A percentile compares a stretch with the other conserved stretches of the same genome.
These are phyloP conservation scores for Acacia pycnantha DNA, from an alignment of 331 rosid species.

Conservation along the genomic window DNA sequence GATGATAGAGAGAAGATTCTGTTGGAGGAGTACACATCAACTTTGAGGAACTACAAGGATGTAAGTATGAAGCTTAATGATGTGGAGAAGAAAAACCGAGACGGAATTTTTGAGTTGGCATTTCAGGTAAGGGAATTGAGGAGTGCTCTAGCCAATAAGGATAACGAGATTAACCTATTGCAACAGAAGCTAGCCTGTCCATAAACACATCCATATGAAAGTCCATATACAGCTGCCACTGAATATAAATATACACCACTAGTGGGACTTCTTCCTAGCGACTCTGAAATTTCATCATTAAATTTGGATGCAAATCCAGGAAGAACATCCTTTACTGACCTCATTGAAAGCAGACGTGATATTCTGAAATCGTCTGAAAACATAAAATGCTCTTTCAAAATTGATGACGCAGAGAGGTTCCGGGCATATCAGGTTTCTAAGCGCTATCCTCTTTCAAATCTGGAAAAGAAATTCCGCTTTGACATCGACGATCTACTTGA, in stretches of 20 bases:
- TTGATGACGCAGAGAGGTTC: slow-evolving; percentile 17
- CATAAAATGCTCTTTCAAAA: neutral
- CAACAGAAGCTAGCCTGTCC: slow-evolving; percentile 40
- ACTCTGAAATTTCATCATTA: slow-evolving; percentile 30
- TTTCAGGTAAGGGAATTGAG: slow-evolving; percentile 73
- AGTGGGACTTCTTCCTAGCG: slow-evolving; percentile 33
- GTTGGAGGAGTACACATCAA: slow-evolving; percentile 73
- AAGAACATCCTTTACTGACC: slow-evolving; percentile 31
- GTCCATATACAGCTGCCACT: slow-evolving; percentile 34
- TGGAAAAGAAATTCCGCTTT: slow-evolving; percentile 59
- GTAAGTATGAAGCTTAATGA: slow-evolving; percentile 62
- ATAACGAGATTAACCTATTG: slow-evolving; percentile 55
- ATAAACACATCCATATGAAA: slow-evolving; percentile 39
- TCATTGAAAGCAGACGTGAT: slow-evolving; percentile 8
- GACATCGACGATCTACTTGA: slow-evolving; percentile 65
- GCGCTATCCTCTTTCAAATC: slow-evolving; percentile 36
- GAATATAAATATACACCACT: slow-evolving; percentile 39
- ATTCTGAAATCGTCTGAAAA: slow-evolving; percentile 15
- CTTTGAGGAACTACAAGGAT: slow-evolving; percentile 64
- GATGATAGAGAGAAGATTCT: slow-evolving; percentile 73
- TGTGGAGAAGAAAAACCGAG: slow-evolving; percentile 63
- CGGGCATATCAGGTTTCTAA: slow-evolving; percentile 20
- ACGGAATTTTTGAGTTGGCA: slow-evolving; percentile 61
- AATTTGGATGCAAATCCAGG: slow-evolving; percentile 20
- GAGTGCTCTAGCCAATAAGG: slow-evolving; percentile 50